Percentiles rank a stretch among this genome's conserved stretches.
phyloP scores from a whole-genome alignment of 176 grass and related monocot genomes.

The Oryza meridionalis region DNA sequence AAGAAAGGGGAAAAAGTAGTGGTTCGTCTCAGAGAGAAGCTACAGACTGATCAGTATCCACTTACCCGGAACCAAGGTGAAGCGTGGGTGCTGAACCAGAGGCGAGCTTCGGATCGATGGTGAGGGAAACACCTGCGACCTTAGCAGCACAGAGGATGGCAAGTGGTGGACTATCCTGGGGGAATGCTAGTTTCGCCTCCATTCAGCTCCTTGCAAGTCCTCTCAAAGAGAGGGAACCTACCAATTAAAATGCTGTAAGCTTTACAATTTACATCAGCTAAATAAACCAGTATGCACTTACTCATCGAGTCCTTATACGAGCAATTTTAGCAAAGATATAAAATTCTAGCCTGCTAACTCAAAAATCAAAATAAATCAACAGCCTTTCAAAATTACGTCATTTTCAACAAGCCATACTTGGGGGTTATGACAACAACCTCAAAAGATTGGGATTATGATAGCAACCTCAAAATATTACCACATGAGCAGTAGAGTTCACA shows the following conservation, averaged over 20 bases:
- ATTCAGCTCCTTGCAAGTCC: slow-evolving; percentile 32
- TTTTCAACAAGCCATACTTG: background rate
- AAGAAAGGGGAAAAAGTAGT: background rate
- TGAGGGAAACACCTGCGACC: slow-evolving; percentile 59
- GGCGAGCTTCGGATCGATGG: slow-evolving; percentile 59
- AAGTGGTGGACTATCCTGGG: slow-evolving; percentile 65
- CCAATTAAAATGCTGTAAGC: background rate
- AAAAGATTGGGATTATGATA: background rate
- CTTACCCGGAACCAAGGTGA: slow-evolving; percentile 67
- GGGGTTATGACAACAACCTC: background rate
- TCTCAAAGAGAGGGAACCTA: background rate
- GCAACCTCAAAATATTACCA: background rate
- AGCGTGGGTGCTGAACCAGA: slow-evolving; percentile 59
- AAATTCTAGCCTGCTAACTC: background rate
- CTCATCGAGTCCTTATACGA: background rate
- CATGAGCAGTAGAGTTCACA: background rate
- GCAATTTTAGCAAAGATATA: background rate
- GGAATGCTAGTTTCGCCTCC: slow-evolving; percentile 60
- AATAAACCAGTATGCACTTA: background rate
- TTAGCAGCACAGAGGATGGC: slow-evolving; percentile 73
- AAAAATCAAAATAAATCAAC: background rate
- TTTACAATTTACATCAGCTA: background rate
- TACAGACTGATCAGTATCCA: background rate
- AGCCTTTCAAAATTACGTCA: background rate
- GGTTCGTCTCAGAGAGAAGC: background rate